These are phyloP conservation scores for Coemansia sp. DNA, from an alignment of 192 early-diverging fungal genomes.

Conservation along the genomic window DNA sequence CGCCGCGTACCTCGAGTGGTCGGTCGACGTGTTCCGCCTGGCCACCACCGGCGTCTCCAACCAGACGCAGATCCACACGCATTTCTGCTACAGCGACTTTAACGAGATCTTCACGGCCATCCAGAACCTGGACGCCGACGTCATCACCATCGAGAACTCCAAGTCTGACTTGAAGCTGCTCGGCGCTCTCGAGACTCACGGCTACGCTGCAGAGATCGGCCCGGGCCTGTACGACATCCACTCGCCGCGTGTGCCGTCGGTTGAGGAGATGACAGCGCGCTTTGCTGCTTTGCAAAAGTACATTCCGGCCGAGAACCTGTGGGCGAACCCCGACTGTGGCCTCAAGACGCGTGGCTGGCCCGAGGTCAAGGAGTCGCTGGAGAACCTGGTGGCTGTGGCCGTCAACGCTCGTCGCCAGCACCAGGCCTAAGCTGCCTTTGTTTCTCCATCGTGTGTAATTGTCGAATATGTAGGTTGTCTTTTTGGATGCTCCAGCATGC, in stretches of 20 bases:
- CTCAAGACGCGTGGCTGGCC: conserved; percentile 95
- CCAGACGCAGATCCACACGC: conserved; percentile 94
- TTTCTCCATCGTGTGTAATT: not conserved
- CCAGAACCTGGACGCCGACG: conserved; percentile 89
- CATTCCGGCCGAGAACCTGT: conserved; percentile 75
- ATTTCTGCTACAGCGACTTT: conserved; percentile 99
- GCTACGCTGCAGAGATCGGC: conserved; percentile 88
- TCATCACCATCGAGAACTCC: conserved; percentile 97
- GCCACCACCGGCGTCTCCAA: conserved; percentile 81
- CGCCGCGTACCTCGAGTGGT: conserved; percentile 92
- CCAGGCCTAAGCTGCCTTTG: not conserved
- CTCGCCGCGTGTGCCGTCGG: conserved; percentile 91
- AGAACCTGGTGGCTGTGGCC: conserved; percentile 85
- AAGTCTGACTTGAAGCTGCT: conserved; percentile 97
- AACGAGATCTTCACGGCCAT: conserved; percentile 97
- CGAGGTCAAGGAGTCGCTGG: conserved; percentile 83
- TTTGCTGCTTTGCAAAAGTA: conserved; percentile 82
- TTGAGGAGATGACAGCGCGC: conserved; percentile 84
- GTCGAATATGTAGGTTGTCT: not conserved
- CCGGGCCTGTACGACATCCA: conserved; percentile 99
- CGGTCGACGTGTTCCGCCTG: conserved; percentile 90
- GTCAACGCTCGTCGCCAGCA: conserved; percentile 58
- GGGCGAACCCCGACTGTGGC: conserved; percentile 99
- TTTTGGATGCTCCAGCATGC: not conserved
- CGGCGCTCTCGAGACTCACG: conserved; percentile 75